Evolutionary conservation across 2,329 filamentous ascomycete genomes (phyloP).

Genomic region (Nothophaeocryptopus gaeumannii): DNA sequence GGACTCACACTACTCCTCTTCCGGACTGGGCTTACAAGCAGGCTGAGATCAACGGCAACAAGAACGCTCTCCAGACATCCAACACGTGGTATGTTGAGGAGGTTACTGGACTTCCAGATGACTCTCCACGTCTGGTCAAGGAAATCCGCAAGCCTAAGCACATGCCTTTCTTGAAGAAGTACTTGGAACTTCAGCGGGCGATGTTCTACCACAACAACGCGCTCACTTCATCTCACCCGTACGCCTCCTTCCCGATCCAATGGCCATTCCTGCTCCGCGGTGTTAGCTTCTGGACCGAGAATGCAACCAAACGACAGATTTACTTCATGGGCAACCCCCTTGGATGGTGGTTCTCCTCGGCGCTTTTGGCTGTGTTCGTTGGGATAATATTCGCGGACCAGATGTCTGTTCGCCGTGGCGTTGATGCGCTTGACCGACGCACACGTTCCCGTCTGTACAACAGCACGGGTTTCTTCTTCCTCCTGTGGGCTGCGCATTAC

Average conservation of each 20-base stretch:
- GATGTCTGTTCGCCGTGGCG: constrained; percentile 83
- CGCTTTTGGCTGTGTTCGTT: constrained; percentile 85
- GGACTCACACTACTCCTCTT: constrained; percentile 93
- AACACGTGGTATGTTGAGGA: constrained; percentile 96
- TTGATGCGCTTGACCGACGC: constrained; percentile 88
- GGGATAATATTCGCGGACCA: constrained; percentile 92
- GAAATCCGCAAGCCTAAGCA: constrained; percentile 75
- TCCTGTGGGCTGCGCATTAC: constrained; percentile 96
- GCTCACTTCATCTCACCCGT: constrained; percentile 93
- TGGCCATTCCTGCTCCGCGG: constrained; percentile 97
- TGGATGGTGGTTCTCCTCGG: constrained; percentile 95
- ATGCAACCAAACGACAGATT: constrained; percentile 91
- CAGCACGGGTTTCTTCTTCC: constrained; percentile 98
- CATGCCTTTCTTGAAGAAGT: constrained; percentile 87
- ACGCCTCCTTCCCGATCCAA: constrained; percentile 89
- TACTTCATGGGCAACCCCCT: constrained; percentile 97
- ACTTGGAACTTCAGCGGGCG: constrained; percentile 90
- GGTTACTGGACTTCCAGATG: constrained; percentile 72
- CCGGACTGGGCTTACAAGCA: constrained; percentile 97
- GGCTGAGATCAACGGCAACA: constrained; percentile 99
- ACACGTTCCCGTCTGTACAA: constrained; percentile 94
- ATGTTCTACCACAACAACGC: constrained; percentile 99
- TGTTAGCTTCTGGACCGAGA: constrained; percentile 99
- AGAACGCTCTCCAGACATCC: constrained; percentile 82
- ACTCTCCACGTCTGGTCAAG: constrained; percentile 71